Evolutionary conservation across 2,329 filamentous ascomycete species (phyloP), one percentile per base, ranked within the genome.

Genomic region (Ceratocystis cubensis): DNA sequence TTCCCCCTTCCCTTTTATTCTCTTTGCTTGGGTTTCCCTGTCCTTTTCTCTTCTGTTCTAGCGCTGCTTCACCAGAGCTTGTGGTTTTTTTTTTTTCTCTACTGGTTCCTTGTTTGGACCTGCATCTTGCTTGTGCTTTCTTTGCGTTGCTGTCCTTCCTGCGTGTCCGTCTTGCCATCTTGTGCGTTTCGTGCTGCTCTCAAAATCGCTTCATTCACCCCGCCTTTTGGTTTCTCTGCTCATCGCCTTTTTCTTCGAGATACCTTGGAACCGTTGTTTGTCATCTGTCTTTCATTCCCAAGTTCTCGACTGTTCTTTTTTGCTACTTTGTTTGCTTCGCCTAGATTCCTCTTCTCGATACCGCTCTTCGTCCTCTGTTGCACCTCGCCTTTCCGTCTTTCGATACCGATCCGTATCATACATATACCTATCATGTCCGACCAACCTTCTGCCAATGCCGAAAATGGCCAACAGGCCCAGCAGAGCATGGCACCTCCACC

Each of bases 401-500:
- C 65, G 30, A 66, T 66, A 70, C 61, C 22, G 50, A 61, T 22
- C 44, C 33, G 33, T 66, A 44, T 33, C 48, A 5, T 56, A 53
- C 53, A 50, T 70, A 30, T 17, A 59, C 28, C 69, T 77, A 78
- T 77, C 75, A 96, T 96, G 91, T 86, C 90, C 78, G 90, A 96
- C 74, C 70, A 70, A 64, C 63, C 70, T 70, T 66, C 68, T 69
- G 67, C 69, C 69, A 64, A 67, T 66, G 65, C 69, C 70, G 89
- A 92, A 73, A 85, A 84, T 74, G 82, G 83, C 71, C 87, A 89
- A 76, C 87, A 89, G 76, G 87, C 87, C 74, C 82, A 82, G 71
- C 88, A 89, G 78, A 88, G 94, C 76, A 92, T 96, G 88, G 88
- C 90, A 68, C 92, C 93, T 67, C 91, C 91, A 69, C 88, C 92